Evolutionary conservation across 2,329 filamentous ascomycete species (phyloP), one percentile per base, ranked within the genome.

Genomic region (Stemphylium beticola): DNA sequence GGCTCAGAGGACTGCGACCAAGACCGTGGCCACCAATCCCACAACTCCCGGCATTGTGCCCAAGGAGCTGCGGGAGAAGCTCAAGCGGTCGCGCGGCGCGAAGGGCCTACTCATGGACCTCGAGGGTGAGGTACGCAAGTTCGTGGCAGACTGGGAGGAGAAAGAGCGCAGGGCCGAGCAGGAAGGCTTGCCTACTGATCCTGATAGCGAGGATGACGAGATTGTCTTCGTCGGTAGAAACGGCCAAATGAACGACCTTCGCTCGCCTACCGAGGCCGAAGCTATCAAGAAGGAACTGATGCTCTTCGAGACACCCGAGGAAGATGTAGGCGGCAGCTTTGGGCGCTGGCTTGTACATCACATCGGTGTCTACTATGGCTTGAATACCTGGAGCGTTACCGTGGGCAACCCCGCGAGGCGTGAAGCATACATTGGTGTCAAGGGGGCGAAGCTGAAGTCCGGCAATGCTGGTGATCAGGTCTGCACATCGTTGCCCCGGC

Each of bases 271-370:
- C 38, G 77, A 81, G 2, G 76, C 81, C 36, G 79, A 83, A 37
- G 79, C 85, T 57, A 58, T 84, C 46, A 83, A 85, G 62, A 79
- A 81, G 45, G 84, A 89, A 71, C 87, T 86, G 61, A 81, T 96
- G 78, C 83, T 98, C 8, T 92, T 96, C 73, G 91, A 97, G 74
- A 88, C 87, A 40, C 79, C 88, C 31, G 89, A 87, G 14, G 87
- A 89, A 52, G 92, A 93, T 66, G 86, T 87, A 56, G 85, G 86
- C 7, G 90, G 90, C 44, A 85, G 88, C 4, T 97, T 96, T 79
- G 92, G 91, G 63, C 90, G 93, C 60, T 98, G 93, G 90, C 85
- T 98, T 49, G 91, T 96, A 1, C 93, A 98, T 76, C 90, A 91
- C 53, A 93, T 98, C 60, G 93, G 91, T 9, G 86, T 89, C 36